Conservation (phyloP, 2,329 filamentous ascomycete genomes). For the Sporothrix pseudoabietina region DNA sequence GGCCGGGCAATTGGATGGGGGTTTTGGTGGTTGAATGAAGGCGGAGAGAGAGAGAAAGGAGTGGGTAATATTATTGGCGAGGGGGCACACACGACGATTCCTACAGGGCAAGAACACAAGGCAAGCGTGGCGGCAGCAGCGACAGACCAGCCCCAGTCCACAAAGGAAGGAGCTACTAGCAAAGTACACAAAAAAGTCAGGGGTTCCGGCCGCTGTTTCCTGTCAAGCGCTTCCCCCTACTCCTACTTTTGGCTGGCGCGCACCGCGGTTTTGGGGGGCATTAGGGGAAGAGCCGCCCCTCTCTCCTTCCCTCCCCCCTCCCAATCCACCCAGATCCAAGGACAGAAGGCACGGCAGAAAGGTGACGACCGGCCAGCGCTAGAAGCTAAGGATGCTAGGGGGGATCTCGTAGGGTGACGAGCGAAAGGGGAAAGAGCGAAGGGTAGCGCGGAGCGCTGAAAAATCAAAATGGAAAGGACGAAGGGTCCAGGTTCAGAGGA, state of each 20-base stretch:
- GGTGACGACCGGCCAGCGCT: neutral
- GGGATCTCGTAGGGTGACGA: neutral
- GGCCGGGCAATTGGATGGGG: conserved; percentile 5
- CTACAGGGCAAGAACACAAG: neutral
- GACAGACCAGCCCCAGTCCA: neutral
- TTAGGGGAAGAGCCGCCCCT: conserved; percentile 21
- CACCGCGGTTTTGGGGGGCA: neutral
- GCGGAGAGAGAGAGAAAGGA: conserved; percentile 6
- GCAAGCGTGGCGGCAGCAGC: conserved; percentile 1
- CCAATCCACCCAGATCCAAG: neutral
- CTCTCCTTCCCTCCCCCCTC: neutral
- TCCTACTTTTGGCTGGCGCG: conserved; percentile 9
- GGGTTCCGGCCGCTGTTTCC: conserved; percentile 26
- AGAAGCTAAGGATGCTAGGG: neutral
- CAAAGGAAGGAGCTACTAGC: conserved; percentile 22
- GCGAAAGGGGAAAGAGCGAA: conserved; percentile 18
- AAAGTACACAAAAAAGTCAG: conserved; percentile 22
- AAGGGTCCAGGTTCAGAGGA: neutral
- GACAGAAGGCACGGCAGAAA: conserved; percentile 11
- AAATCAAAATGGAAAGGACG: neutral
- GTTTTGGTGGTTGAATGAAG: conserved; percentile 20
- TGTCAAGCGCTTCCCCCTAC: conserved; percentile 3
- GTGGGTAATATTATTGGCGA: conserved; percentile 24
- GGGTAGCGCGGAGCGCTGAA: conserved; percentile 15
- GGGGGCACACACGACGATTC: conserved; percentile 3